A percentile compares a stretch with the other conserved stretches of the same genome.
Conservation (phyloP, 768 basidiomycete genomes). For the Russula compacta region DNA sequence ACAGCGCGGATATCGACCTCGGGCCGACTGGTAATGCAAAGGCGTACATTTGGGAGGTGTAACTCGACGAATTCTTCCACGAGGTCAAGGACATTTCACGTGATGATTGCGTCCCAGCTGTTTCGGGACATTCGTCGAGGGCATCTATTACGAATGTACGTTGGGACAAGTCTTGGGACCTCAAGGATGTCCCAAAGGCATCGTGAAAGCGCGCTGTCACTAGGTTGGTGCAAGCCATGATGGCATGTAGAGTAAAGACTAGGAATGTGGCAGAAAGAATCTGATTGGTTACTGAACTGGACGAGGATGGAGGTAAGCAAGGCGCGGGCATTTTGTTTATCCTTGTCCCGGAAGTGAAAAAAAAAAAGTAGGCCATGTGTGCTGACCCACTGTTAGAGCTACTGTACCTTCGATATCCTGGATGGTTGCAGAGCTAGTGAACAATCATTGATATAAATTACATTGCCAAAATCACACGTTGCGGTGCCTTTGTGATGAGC, state of each 20-base stretch:
- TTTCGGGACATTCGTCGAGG: too few species aligned
- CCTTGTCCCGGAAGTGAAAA: not conserved
- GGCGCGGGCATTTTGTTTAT: constrained; percentile 21
- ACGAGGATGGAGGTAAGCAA: not conserved
- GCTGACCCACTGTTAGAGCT: not conserved
- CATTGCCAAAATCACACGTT: not conserved
- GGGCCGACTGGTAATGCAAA: not conserved
- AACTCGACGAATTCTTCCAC: not conserved
- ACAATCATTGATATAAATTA: not conserved
- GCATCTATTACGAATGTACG: not conserved
- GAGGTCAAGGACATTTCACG: not conserved
- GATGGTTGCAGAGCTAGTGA: not conserved
- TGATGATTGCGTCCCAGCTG: not conserved
- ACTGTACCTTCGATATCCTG: not conserved
- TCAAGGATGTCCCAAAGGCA: not conserved
- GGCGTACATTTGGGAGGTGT: not conserved
- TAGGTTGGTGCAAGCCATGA: not conserved
- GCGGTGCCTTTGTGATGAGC: not conserved
- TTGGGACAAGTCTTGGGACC: not conserved
- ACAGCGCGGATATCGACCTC: not conserved
- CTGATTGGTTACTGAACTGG: not conserved
- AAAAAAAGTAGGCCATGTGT: not conserved
- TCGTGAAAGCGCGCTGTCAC: not conserved
- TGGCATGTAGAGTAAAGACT: not conserved
- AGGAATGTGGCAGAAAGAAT: not conserved